phyloP scores from a whole-genome alignment of 163 green algal genomes.

The Scenedesmus sp. region DNA sequence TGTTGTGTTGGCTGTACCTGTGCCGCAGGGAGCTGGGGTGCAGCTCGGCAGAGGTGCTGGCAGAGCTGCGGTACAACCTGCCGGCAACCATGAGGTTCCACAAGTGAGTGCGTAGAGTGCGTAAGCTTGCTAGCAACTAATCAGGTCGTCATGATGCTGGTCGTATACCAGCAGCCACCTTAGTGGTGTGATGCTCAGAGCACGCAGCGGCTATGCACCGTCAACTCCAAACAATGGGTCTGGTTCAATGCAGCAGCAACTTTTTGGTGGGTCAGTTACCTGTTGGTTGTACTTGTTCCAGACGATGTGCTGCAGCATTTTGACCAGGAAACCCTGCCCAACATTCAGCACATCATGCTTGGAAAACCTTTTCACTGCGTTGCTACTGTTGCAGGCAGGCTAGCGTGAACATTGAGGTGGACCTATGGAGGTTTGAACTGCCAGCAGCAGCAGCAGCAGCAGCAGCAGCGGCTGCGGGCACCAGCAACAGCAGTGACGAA shows the following conservation, averaged over 20 bases:
- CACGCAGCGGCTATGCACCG: no score
- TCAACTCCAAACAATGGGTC: no score
- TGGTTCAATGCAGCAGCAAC: no score
- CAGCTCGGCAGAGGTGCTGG: slow-evolving; percentile 80
- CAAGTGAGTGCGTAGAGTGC: slow-evolving; percentile 37
- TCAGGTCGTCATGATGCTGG: no score
- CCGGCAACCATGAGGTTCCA: slow-evolving; percentile 91
- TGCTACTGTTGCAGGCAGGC: slow-evolving; percentile 31
- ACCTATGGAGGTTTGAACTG: slow-evolving; percentile 43
- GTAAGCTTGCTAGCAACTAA: no score
- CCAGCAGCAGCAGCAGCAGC: slow-evolving; percentile 4
- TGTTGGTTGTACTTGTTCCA: no score
- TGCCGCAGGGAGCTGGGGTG: slow-evolving; percentile 67
- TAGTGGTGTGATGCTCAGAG: no score
- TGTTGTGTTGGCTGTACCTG: not conserved
- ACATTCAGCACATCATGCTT: not conserved
- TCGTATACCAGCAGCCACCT: no score
- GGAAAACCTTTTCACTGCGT: not conserved
- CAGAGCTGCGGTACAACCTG: slow-evolving; percentile 92
- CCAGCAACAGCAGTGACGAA: not conserved
- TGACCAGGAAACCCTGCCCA: no score
- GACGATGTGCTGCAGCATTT: not conserved
- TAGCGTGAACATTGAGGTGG: slow-evolving; percentile 51
- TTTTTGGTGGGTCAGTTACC: no score
- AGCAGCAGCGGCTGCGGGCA: not conserved